Evolutionary conservation across 2,329 filamentous ascomycete genomes (phyloP), one percentile per base, ranked within the genome.

Genomic region (Neurospora crassa): DNA sequence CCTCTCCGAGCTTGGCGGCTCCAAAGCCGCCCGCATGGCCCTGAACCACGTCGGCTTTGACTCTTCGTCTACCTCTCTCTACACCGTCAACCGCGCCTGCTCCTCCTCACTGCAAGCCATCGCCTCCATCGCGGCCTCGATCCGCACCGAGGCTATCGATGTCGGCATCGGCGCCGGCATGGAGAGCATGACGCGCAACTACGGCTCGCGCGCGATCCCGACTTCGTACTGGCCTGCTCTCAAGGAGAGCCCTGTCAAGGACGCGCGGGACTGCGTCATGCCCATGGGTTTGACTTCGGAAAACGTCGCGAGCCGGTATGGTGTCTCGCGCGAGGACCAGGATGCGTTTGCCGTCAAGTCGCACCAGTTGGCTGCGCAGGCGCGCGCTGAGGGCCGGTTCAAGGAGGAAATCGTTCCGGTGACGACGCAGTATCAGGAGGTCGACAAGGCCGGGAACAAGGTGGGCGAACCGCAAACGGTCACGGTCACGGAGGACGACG

Each of bases 101-200:
- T 89, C 90, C 18, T 92, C 89, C 7, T 91, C 91, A 2, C 85
- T 97, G 68, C 90, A 92, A 76, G 90, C 91, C 37, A 91, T 97
- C 69, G 91, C 93, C 1, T 83, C 85, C 16, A 85, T 97, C 3
- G 91, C 92, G 5, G 89, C 91, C 71, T 86, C 90, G 73, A 96
- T 97, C 76, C 87, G 89, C n/a, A 85, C 89, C 5, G 96, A 94
- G 78, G 97, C 97, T 92, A 98, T 98, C 79, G 95, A 98, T 76
- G 83, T 98, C 74, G 96, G 96, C 77, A 89, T 98, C 76, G 96
- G 95, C 76, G 94, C 94, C 24, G 96, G 96, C 78, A 94, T 97
- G 34, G 96, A 97, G 86, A 95, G 91, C 82, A 97, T 97, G 94
- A 97, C 93, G 74, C 84, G 91, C 75, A 97, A 97, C 82, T 97